Percentiles rank a stretch among this genome's conserved stretches.
Evolutionary conservation across 2,329 filamentous ascomycete species (phyloP).

Genomic region (Apiospora marii): DNA sequence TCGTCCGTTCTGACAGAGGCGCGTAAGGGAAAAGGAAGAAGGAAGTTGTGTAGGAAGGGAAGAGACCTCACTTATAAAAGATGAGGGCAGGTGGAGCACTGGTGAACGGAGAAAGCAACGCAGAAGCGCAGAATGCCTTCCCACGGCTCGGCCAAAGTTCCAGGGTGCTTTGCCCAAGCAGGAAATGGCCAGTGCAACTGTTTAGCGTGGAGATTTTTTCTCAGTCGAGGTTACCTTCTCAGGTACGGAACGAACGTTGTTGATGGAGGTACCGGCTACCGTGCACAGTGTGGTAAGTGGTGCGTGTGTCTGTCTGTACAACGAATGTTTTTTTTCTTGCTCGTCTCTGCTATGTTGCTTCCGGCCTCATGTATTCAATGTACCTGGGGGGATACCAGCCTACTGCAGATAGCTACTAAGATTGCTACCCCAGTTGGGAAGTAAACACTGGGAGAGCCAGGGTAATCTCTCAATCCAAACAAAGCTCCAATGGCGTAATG

Average conservation of each 20-base stretch:
- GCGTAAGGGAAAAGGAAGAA: conserved; percentile 25
- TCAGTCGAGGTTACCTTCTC: conserved; percentile 15
- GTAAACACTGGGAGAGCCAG: conserved; percentile 19
- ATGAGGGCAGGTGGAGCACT: conserved; percentile 27
- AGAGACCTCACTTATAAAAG: conserved; percentile 22
- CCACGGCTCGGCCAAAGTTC: conserved; percentile 20
- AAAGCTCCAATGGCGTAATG: conserved; percentile 21
- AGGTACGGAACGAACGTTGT: conserved; percentile 13
- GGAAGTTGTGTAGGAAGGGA: background rate
- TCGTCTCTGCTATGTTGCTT: background rate
- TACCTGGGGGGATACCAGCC: background rate
- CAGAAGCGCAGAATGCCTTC: conserved; percentile 23
- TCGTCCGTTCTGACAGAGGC: conserved; percentile 24
- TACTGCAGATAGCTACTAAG: conserved; percentile 18
- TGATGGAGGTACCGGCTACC: conserved; percentile 16
- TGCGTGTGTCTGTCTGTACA: background rate
- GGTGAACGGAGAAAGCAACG: conserved; percentile 23
- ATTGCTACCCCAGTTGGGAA: conserved; percentile 22
- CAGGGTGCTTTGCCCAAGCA: background rate
- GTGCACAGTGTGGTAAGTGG: conserved; percentile 20
- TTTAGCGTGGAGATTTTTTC: conserved; percentile 19
- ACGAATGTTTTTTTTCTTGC: background rate
- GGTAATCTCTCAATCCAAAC: conserved; percentile 24
- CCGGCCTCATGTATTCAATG: background rate
- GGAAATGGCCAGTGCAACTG: conserved; percentile 6